Percentiles rank a stretch among this genome's conserved stretches.
These are phyloP conservation scores for Adansonia grandidieri DNA, from an alignment of 441 rosid species.

Conservation along the genomic window DNA sequence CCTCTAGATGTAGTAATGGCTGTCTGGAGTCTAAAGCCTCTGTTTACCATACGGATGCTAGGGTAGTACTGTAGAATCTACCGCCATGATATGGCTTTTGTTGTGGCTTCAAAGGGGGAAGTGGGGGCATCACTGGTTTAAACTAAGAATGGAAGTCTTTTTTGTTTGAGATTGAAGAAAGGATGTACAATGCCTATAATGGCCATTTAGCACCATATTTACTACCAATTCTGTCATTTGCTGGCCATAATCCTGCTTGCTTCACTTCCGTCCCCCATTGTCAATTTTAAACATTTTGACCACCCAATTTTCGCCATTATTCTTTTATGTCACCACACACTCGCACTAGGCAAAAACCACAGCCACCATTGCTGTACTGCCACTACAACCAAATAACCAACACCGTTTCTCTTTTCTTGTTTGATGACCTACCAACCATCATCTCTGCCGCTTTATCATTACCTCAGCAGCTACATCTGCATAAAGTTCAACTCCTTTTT, in stretches of 20 bases:
- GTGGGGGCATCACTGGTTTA: too few relatives aligned
- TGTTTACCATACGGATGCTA: too few relatives aligned
- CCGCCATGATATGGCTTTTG: too few relatives aligned
- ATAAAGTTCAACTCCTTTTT: neutral
- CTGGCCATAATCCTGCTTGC: neutral
- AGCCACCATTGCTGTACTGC: neutral
- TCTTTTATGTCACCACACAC: neutral
- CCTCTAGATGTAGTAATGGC: too few relatives aligned
- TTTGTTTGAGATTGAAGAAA: neutral
- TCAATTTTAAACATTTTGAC: slow-evolving; percentile 1
- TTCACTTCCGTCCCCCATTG: neutral
- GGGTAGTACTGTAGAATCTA: too few relatives aligned
- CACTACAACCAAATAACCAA: neutral
- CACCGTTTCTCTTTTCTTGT: neutral
- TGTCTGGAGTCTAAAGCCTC: too few relatives aligned
- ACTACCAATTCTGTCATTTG: neutral
- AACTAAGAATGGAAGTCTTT: too few relatives aligned
- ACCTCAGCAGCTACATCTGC: neutral
- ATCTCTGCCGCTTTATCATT: neutral
- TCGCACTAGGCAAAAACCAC: neutral
- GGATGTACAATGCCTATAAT: neutral
- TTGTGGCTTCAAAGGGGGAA: too few relatives aligned
- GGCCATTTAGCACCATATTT: neutral
- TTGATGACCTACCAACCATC: neutral
- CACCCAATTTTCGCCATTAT: neutral